Conservation (phyloP, 306 rosid species). For the Erythrophleum fordii region DNA sequence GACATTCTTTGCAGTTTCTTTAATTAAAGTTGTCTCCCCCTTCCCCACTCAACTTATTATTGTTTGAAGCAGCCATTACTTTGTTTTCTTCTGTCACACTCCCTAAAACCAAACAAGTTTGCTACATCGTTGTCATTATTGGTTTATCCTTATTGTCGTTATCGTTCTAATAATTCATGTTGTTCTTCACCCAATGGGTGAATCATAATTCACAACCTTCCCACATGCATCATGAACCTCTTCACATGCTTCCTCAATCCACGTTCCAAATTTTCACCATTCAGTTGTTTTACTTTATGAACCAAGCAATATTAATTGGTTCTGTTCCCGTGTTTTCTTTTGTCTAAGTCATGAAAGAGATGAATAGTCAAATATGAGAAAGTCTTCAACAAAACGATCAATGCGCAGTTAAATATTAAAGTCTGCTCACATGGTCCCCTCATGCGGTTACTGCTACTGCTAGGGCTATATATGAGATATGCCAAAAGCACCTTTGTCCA, state of each 20-base stretch:
- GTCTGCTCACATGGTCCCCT: neutral
- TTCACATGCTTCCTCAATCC: neutral
- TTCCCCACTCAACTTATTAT: neutral
- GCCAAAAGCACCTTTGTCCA: conserved; percentile 3
- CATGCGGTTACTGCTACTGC: neutral
- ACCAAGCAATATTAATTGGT: neutral
- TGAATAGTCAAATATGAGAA: neutral
- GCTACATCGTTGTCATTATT: neutral
- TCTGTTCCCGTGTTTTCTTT: neutral
- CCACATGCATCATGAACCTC: neutral
- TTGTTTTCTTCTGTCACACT: conserved; percentile 17
- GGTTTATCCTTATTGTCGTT: conserved; percentile 21
- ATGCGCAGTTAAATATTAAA: neutral
- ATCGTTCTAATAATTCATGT: neutral
- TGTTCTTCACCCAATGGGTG: neutral
- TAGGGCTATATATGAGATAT: neutral
- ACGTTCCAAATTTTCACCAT: neutral
- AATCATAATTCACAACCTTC: neutral
- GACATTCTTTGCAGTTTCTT: conserved; percentile 3
- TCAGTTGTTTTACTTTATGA: neutral
- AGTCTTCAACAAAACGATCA: neutral
- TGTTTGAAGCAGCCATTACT: neutral
- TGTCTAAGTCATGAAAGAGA: neutral
- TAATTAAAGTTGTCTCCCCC: conserved; percentile 13
- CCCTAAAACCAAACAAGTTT: neutral